Base-by-base conservation (phyloP, 2,329 filamentous ascomycete species). In the Graphium sp. region DNA sequence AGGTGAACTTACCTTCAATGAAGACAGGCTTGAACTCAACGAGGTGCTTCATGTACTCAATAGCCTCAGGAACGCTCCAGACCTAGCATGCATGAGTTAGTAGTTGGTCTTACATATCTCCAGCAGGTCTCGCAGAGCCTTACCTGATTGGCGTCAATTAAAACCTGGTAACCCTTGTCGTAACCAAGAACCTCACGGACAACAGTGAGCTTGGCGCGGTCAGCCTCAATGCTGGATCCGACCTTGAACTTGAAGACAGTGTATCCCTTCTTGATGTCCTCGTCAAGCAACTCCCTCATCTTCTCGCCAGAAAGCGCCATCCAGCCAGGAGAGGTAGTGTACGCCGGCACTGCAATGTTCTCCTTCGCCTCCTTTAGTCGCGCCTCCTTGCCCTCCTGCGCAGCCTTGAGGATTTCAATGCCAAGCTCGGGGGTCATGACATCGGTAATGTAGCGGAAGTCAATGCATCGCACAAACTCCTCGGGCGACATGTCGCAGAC, bases 361-460 rank as follows among this genome's bases (percentile, higher is more conserved):
- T 58, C 46, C 41, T 71, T 56, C 2, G 72, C 74, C 39, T 77
- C 71, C 40, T 62, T 53, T 13, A 78, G 51, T 26, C 74, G 55
- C 43, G 64, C 53, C 30, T 58, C 53, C 52, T 77, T 77, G 5
- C 65, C 67, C 2, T 43, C 41, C 45, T 74, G 62, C 18, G 61
- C 51, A 41, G 65, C 60, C 42, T 62, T 65, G 29, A 78, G 48
- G 41, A 79, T 57, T 26, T 53, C 52, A 22, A 78, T 48, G 0
- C 71, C 72, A 44, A 78, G 74, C 31, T 74, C 67, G 0, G 69
- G 70, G 1, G 73, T 78, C 28, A 79, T 57, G 2, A 71, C 72
- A 47, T 79, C 74, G 3, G 67, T 74, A 45, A 79, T 77, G 44
- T 79, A 79, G 26, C 74, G 55, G 53, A 78, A 79, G 44, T 78